Conservation (phyloP, 2,329 filamentous ascomycete genomes). For the Aspergillus niger region DNA sequence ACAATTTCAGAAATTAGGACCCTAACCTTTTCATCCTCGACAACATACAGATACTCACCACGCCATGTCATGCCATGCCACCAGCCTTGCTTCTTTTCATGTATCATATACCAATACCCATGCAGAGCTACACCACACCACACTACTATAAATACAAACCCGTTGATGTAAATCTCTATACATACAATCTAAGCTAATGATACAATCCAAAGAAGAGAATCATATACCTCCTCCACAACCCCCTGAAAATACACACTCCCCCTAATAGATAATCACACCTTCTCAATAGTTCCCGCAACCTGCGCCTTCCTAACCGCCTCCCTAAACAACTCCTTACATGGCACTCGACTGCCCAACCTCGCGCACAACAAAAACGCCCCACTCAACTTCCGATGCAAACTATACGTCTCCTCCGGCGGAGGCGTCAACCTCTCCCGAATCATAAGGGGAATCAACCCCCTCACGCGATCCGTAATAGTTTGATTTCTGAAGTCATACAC, state of each 20-base stretch:
- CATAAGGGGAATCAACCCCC: constrained; percentile 88
- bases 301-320: constrained; percentile 36
- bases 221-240: not conserved
- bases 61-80: not conserved
- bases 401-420: constrained; percentile 97
- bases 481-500: constrained; percentile 92
- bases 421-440: constrained; percentile 82
- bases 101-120: not conserved
- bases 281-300: constrained; percentile 15
- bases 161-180: not conserved
- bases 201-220: not conserved
- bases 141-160: not conserved
- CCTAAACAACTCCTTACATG: constrained; percentile 75
- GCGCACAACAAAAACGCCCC: constrained; percentile 94
- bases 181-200: not conserved
- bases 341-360: constrained; percentile 76
- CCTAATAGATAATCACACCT: not conserved
- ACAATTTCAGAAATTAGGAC: not conserved
- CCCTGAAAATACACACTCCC: no score
- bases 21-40: not conserved
- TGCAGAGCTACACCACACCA: not conserved
- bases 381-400: constrained; percentile 89
- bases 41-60: not conserved
- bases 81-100: not conserved
- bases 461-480: constrained; percentile 93